Evolutionary conservation across 2,329 filamentous ascomycete species (phyloP), one percentile per base, ranked within the genome.

Genomic region (Pseudogymnoascus sp.): DNA sequence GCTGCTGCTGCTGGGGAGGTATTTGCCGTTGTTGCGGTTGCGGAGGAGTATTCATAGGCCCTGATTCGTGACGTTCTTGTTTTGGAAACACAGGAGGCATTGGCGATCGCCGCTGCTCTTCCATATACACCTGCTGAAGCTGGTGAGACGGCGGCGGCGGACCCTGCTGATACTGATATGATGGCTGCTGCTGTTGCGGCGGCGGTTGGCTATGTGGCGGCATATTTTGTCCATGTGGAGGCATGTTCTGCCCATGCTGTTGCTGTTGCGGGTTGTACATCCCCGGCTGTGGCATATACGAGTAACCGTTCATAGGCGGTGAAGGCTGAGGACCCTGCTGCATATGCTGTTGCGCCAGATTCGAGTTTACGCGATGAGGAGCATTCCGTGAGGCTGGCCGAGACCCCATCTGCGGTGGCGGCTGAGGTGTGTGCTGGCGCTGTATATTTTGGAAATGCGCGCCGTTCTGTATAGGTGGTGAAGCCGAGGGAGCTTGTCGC

Each of bases 201-300:
- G 50, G 66, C 61, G 66, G 71, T 37, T 68, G 77, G 69, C 79
- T 77, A 44, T 74, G 75, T 35, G 77, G 70, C 63, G 77, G 72
- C 62, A 73, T 71, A 60, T 62, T 65, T 44, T 68, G 67, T 2
- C 31, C 61, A 59, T 71, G 70, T 23, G 68, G 66, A 47, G 67
- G 67, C 38, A 70, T 68, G 37, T 47, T 50, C 37, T 63, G 66
- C 11, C 63, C 66, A 63, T 76, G 77, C 65, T 81, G 28, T 21
- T 21, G 21, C 28, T 28, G 47, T 8, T 23, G 88, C 8, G 85
- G 85, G 70, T 91, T 91, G 76, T 96, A 96, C 69, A 96, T 91
- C 35, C 89, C 85, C 40, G 90, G 90, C 66, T 94, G 92, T 2
- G 90, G 86, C 80, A 95, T 91, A 73, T 92, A 97, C 3, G 89